A percentile compares a stretch with the other conserved stretches of the same genome.
phyloP scores from a whole-genome alignment of 768 basidiomycete species.

The Leccinum incarnatum region DNA sequence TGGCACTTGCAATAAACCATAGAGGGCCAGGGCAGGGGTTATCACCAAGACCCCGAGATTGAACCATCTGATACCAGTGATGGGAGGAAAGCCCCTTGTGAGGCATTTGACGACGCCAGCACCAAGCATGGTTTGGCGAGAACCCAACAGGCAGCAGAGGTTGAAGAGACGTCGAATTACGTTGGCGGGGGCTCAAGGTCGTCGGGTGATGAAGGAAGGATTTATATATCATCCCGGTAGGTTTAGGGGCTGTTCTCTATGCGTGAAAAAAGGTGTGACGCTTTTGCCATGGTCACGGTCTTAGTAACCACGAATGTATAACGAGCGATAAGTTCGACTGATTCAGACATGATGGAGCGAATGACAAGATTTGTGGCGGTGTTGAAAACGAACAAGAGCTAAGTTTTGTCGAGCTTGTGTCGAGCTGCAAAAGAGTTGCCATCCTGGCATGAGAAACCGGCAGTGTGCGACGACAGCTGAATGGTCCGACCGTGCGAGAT shows the following conservation, averaged over 20 bases:
- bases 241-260: slow-evolving; percentile 8
- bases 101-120: slow-evolving; percentile 12
- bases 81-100: slow-evolving; percentile 40
- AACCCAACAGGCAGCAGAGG: slow-evolving; percentile 1
- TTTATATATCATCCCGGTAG: slow-evolving; percentile 28
- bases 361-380: slow-evolving; percentile 17
- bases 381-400: slow-evolving; percentile 7
- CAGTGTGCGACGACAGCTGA: slow-evolving; percentile 14
- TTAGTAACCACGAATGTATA: slow-evolving; percentile 13
- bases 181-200: slow-evolving; percentile 9
- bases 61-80: slow-evolving; percentile 70
- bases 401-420: not conserved
- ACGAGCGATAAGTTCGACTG: slow-evolving; percentile 1
- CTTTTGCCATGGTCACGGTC: slow-evolving; percentile 21
- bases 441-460: slow-evolving; percentile 20
- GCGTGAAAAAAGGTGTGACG: slow-evolving; percentile 17
- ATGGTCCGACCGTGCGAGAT: not conserved
- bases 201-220: slow-evolving; percentile 13
- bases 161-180: not conserved
- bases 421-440: not conserved
- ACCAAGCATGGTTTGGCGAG: slow-evolving; percentile 11
- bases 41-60: slow-evolving; percentile 66
- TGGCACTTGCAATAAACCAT: slow-evolving; percentile 56
- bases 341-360: slow-evolving; percentile 11
- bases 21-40: slow-evolving; percentile 68